These are phyloP conservation scores for Tylopilus sp. DNA, from an alignment of 768 basidiomycete genomes.

Conservation along the genomic window DNA sequence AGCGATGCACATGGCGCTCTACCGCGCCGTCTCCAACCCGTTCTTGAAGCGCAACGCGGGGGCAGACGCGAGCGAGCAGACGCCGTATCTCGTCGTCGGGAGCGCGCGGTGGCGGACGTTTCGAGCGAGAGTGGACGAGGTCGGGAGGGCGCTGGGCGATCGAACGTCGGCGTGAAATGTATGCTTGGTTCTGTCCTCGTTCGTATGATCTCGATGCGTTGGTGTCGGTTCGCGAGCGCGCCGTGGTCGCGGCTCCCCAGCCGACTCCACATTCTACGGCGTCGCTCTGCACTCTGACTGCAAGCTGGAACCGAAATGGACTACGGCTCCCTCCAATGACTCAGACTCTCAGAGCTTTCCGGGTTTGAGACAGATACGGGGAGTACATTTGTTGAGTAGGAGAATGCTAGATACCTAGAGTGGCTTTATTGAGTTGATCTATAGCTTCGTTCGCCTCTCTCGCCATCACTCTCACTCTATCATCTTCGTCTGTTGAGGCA, in stretches of 20 bases:
- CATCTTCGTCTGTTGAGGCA: constrained; percentile 67
- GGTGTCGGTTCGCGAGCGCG: constrained; percentile 25
- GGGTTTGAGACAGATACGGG: constrained; percentile 94
- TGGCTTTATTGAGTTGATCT: constrained; percentile 46
- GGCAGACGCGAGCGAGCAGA: constrained; percentile 49
- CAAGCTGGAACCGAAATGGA: constrained; percentile 51
- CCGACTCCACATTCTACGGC: constrained; percentile 22
- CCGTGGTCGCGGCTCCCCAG: constrained; percentile 25
- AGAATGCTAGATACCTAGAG: constrained; percentile 29
- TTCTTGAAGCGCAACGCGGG: constrained; percentile 67
- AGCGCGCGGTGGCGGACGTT: constrained; percentile 69
- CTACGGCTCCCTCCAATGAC: constrained; percentile 73
- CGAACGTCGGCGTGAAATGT: constrained; percentile 21
- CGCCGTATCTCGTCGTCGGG: constrained; percentile 56
- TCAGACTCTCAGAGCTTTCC: constrained; percentile 62
- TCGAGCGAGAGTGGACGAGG: constrained; percentile 68
- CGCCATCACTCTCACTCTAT: constrained; percentile 71
- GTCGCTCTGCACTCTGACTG: constrained; percentile 15
- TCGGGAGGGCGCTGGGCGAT: constrained; percentile 57
- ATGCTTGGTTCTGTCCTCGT: neutral
- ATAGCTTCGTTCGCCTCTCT: constrained; percentile 60
- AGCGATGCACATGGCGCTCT: constrained; percentile 86
- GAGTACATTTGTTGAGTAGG: constrained; percentile 30
- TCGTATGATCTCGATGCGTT: neutral
- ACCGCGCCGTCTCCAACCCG: constrained; percentile 79